Evolutionary conservation across 2,329 filamentous ascomycete species (phyloP).

Genomic region (Scedosporium boydii): DNA sequence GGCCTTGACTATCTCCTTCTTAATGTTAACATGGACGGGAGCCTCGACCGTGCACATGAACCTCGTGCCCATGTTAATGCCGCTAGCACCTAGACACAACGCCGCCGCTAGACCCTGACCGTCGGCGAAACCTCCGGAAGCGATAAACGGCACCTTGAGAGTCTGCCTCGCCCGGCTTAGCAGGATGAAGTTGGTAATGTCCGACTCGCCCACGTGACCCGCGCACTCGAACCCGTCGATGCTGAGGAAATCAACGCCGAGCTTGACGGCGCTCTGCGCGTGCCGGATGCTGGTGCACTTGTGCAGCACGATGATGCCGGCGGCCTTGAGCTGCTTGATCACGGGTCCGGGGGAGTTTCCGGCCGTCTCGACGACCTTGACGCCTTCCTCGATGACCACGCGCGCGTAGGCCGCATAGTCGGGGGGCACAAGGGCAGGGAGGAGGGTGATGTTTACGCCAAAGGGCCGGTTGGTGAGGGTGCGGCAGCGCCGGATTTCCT

Average conservation of each 20-base stretch:
- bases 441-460: conserved; percentile 88
- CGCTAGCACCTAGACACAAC: conserved; percentile 78
- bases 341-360: conserved; percentile 84
- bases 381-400: conserved; percentile 85
- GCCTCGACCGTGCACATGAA: conserved; percentile 96
- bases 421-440: conserved; percentile 80
- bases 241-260: conserved; percentile 91
- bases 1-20: conserved; percentile 80
- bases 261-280: conserved; percentile 80
- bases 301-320: conserved; percentile 73
- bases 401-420: conserved; percentile 89
- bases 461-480: conserved; percentile 73
- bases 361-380: conserved; percentile 86
- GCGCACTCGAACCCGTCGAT: conserved; percentile 99
- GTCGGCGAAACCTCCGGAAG: conserved; percentile 90
- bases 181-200: conserved; percentile 86
- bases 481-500: conserved; percentile 83
- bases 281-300: conserved; percentile 97
- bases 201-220: conserved; percentile 75
- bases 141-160: conserved; percentile 83
- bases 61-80: conserved; percentile 96
- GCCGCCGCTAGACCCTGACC: conserved; percentile 89
- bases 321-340: conserved; percentile 78
- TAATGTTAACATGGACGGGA: conserved; percentile 88
- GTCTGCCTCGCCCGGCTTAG: conserved; percentile 76